Evolutionary conservation across 2,329 filamentous ascomycete species (phyloP).

Genomic region (Thelonectria blattea): DNA sequence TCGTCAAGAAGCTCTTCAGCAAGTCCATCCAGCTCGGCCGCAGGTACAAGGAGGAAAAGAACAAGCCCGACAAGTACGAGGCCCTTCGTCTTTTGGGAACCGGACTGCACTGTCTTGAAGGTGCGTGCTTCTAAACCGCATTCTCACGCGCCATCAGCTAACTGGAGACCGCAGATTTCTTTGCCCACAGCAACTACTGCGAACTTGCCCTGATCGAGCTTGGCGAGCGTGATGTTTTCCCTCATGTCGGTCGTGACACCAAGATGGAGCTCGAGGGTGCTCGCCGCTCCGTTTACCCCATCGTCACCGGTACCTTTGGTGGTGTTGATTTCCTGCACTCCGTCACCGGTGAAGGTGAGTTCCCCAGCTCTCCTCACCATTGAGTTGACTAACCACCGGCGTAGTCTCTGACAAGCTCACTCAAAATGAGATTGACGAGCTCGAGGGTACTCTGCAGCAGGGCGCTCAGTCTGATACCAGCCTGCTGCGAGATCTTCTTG

Average conservation of each 20-base stretch:
- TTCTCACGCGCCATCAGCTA: slow-evolving; percentile 6
- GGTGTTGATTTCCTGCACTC: slow-evolving; percentile 94
- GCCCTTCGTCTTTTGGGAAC: slow-evolving; percentile 86
- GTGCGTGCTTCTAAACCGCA: slow-evolving; percentile 43
- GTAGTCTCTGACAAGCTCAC: slow-evolving; percentile 84
- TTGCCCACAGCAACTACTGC: slow-evolving; percentile 91
- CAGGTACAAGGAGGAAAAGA: slow-evolving; percentile 64
- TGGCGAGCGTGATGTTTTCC: slow-evolving; percentile 81
- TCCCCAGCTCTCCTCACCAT: background rate
- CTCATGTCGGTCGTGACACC: slow-evolving; percentile 82
- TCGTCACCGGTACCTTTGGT: slow-evolving; percentile 91
- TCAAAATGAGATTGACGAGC: slow-evolving; percentile 87
- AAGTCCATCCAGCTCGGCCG: slow-evolving; percentile 81
- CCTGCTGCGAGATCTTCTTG: slow-evolving; percentile 77
- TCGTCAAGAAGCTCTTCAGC: slow-evolving; percentile 76
- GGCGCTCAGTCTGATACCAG: slow-evolving; percentile 71
- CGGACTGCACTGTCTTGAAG: slow-evolving; percentile 86
- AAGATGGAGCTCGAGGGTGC: slow-evolving; percentile 72
- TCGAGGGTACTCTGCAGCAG: slow-evolving; percentile 80
- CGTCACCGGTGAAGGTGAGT: slow-evolving; percentile 70
- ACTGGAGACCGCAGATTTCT: slow-evolving; percentile 66
- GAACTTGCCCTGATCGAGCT: slow-evolving; percentile 89
- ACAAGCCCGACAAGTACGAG: slow-evolving; percentile 80
- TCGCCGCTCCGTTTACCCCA: slow-evolving; percentile 72
- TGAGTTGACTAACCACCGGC: slow-evolving; percentile 21